Evolutionary conservation across 1,284 basidiomycete species (phyloP).

Genomic region (Sparassis latifolia): DNA sequence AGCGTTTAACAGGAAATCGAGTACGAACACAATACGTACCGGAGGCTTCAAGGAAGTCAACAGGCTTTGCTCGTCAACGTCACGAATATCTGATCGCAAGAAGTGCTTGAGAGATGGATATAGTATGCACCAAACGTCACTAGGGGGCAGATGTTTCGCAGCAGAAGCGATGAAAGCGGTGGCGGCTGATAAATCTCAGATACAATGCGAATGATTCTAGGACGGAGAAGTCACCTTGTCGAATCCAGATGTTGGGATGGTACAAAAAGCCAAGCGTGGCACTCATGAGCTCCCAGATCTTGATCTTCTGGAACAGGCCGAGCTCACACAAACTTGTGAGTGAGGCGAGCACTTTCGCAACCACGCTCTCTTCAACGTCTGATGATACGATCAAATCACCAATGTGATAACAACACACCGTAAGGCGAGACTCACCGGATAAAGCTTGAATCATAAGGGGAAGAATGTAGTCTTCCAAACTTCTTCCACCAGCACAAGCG

Average conservation of each 20-base stretch:
- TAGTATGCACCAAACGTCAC: constrained; percentile 94
- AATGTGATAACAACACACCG: background rate
- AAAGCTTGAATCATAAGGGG: constrained; percentile 92
- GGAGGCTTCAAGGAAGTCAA: constrained; percentile 72
- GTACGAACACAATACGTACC: constrained; percentile 37
- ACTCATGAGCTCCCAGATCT: constrained; percentile 92
- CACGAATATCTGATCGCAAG: constrained; percentile 79
- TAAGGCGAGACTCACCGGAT: constrained; percentile 51
- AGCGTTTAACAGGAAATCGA: background rate
- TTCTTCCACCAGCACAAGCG: constrained; percentile 82
- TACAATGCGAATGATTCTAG: background rate
- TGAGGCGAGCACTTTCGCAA: constrained; percentile 80
- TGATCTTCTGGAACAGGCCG: constrained; percentile 83
- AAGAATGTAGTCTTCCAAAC: constrained; percentile 85
- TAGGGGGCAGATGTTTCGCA: constrained; percentile 69
- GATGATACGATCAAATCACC: constrained; percentile 3
- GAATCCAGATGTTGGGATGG: constrained; percentile 96
- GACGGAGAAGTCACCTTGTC: constrained; percentile 57
- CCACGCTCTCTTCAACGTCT: constrained; percentile 95
- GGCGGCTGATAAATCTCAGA: constrained; percentile 46
- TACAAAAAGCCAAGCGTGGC: constrained; percentile 85
- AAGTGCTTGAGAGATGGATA: constrained; percentile 89
- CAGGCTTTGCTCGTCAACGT: constrained; percentile 71
- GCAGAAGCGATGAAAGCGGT: constrained; percentile 84
- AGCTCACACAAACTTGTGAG: constrained; percentile 84